These are phyloP conservation scores for Eremothecium coryli DNA, from an alignment of 1,139 yeast genomes.

Conservation along the genomic window DNA sequence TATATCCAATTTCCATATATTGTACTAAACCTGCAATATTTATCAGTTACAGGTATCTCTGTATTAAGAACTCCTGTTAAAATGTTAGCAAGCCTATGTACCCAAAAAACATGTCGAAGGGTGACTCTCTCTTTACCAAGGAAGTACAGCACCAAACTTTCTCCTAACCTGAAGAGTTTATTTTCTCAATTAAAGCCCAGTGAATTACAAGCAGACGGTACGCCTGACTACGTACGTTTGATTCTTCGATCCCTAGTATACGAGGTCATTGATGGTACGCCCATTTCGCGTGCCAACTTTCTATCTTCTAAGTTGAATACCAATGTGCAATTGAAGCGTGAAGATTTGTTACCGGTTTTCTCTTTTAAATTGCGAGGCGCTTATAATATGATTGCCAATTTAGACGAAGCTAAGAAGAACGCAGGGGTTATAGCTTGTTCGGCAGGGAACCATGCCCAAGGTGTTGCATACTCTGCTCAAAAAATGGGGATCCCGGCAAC, in stretches of 20 bases:
- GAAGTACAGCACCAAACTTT: neutral
- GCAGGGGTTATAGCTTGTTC: conserved; percentile 96
- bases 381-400: conserved; percentile 87
- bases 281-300: conserved; percentile 67
- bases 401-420: conserved; percentile 56
- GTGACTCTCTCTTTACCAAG: too few species aligned
- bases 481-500: conserved; percentile 84
- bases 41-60: too few species aligned
- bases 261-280: conserved; percentile 88
- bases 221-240: conserved; percentile 87
- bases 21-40: too few species aligned
- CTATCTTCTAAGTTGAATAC: conserved; percentile 66
- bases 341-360: conserved; percentile 89
- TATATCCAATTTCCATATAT: too few species aligned
- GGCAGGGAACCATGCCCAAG: conserved; percentile 99
- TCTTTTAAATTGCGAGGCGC: conserved; percentile 97
- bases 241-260: conserved; percentile 87
- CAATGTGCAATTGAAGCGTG: conserved; percentile 72
- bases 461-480: conserved; percentile 88
- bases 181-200: conserved; percentile 34
- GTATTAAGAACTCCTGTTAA: too few species aligned
- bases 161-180: conserved; percentile 12
- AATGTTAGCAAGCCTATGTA: too few species aligned
- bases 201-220: conserved; percentile 50
- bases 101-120: too few species aligned